Conservation (phyloP, 768 basidiomycete genomes). For the Leccinum sublutescens region DNA sequence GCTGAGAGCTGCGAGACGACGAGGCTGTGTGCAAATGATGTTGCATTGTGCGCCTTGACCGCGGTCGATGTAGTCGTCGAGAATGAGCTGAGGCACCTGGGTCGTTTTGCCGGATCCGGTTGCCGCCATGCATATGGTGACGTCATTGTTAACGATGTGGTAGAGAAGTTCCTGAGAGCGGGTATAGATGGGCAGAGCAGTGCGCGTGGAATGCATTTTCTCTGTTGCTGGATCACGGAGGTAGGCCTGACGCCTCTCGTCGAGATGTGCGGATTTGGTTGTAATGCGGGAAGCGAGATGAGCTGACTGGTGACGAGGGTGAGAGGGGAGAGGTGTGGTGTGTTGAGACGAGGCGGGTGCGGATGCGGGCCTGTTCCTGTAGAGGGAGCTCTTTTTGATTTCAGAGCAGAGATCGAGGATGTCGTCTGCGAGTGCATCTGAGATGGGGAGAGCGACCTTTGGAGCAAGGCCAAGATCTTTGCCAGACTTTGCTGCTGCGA, state of each 20-base stretch:
- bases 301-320: constrained; percentile 30
- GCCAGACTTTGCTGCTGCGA: constrained; percentile 58
- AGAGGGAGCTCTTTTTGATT: constrained; percentile 61
- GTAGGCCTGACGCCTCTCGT: constrained; percentile 55
- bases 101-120: constrained; percentile 95
- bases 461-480: constrained; percentile 72
- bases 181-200: constrained; percentile 71
- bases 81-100: constrained; percentile 88
- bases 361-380: constrained; percentile 56
- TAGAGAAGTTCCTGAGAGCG: constrained; percentile 63
- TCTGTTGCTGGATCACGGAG: constrained; percentile 56
- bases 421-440: constrained; percentile 60
- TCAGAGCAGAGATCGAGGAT: constrained; percentile 70
- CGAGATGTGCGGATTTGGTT: constrained; percentile 58
- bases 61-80: constrained; percentile 76
- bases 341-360: constrained; percentile 26
- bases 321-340: constrained; percentile 6
- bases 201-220: constrained; percentile 65
- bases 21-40: constrained; percentile 90
- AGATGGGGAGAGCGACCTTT: constrained; percentile 63
- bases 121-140: constrained; percentile 85
- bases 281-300: constrained; percentile 28
- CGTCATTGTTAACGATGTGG: constrained; percentile 73
- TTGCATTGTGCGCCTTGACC: constrained; percentile 86
- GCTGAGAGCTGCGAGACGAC: constrained; percentile 87